A percentile compares a stretch with the other conserved stretches of the same genome.
Conservation (phyloP, 306 rosid genomes). For the Ceratonia siliqua region DNA sequence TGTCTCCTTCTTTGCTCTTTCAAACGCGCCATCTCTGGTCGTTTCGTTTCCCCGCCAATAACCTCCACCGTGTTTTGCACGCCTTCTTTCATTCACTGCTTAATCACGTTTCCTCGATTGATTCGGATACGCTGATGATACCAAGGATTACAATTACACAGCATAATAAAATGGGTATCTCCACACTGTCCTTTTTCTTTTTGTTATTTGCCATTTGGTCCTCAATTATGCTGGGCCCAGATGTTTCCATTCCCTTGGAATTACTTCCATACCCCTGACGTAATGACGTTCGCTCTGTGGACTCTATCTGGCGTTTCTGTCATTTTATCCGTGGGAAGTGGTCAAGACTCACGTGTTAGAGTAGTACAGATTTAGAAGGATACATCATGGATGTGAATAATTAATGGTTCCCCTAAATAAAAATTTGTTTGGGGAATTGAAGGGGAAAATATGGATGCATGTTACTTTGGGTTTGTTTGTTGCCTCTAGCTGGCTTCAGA, state of each 20-base stretch:
- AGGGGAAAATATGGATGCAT: no score
- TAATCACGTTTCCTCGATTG: not conserved
- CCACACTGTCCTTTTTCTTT: not conserved
- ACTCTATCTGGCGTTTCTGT: no score
- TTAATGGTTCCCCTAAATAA: no score
- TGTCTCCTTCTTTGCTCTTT: slow-evolving; percentile 25
- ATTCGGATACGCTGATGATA: not conserved
- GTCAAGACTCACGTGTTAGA: not conserved
- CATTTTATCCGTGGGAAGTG: no score
- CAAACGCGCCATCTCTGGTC: slow-evolving; percentile 32
- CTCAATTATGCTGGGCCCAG: not conserved
- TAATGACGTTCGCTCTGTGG: no score
- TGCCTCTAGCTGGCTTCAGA: slow-evolving; percentile 30
- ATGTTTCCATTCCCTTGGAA: accelerated
- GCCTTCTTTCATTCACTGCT: not conserved
- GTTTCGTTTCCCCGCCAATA: not conserved
- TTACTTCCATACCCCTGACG: slow-evolving; percentile 34
- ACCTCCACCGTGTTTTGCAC: slow-evolving; percentile 6
- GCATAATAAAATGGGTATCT: slow-evolving; percentile 2
- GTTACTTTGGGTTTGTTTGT: slow-evolving; percentile 11
- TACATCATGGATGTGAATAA: no score
- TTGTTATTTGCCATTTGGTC: slow-evolving; percentile 5
- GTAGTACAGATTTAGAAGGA: no score
- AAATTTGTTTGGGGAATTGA: no score
- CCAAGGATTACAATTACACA: not conserved